Evolutionary conservation across 83 land plant species (phyloP).

Genomic region (Diphasiastrum complanatum): DNA sequence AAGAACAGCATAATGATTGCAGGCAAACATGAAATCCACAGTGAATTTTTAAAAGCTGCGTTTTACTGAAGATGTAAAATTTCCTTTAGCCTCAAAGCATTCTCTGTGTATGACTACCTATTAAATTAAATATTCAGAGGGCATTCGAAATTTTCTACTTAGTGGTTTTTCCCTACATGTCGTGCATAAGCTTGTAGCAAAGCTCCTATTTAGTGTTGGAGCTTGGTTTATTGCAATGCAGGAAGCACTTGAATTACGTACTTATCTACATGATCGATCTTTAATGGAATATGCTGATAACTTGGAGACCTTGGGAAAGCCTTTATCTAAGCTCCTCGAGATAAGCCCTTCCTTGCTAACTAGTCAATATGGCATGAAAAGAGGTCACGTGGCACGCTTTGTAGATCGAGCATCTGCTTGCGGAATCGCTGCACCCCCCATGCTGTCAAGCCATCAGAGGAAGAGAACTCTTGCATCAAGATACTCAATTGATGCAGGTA

Average conservation of each 20-base stretch:
- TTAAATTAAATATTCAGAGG: no score
- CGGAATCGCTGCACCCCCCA: slow-evolving; percentile 29
- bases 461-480: background rate
- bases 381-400: slow-evolving; percentile 70
- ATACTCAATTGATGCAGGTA: no score
- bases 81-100: no score
- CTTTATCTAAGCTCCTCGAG: slow-evolving; percentile 41
- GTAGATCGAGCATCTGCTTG: slow-evolving; percentile 38
- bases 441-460: background rate
- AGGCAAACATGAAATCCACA: no score
- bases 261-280: slow-evolving; percentile 53
- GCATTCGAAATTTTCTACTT: no score
- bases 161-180: background rate
- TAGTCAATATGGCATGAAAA: slow-evolving; percentile 52
- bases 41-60: no score
- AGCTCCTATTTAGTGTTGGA: background rate
- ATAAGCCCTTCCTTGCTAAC: slow-evolving; percentile 31
- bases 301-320: slow-evolving; percentile 49
- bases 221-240: slow-evolving; percentile 15
- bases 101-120: no score
- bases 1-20: no score
- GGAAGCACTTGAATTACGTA: slow-evolving; percentile 59
- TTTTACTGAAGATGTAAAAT: no score
- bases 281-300: slow-evolving; percentile 58
- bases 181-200: background rate